Evolutionary conservation across 805 yeast genomes (phyloP), one percentile per base, ranked within the genome.

Genomic region (Starmerella geochares): DNA sequence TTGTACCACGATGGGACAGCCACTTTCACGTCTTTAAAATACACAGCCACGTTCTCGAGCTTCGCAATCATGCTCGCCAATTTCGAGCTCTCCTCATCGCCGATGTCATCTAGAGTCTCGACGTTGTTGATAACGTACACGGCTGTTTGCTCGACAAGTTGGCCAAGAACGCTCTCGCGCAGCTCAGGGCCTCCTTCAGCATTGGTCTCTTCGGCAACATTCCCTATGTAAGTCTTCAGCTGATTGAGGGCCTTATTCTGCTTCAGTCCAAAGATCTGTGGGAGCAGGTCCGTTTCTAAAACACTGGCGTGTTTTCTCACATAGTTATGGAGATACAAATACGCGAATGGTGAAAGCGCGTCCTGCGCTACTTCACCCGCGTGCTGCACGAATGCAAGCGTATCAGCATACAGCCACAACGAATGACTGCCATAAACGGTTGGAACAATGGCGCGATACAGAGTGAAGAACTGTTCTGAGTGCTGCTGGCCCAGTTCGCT

Each of bases 1-100:
- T 68, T 68, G 51, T 64, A 54, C 71, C 71, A 67, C 16, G 66
- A 60, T 5, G 67, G 67, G 10, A 65, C 62, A 4, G 50, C 23
- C 4, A 21, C 47, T 4, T 36, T 43, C 28, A 58, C 51, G 17
- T 58, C 53, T 8, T 21, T 45, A 23, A 60, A 54, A 33, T 46
- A 55, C 17, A 57, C 60, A 2, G 47, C 51, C 11, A 56, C 41
- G 3, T 54, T 44, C 16, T 45, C 44, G 14, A 59, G 45, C 14
- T 47, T 50, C 13, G 49, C 27, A 17, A 59, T 52, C 19, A 36
- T 20, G 13, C 40, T 33, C 2, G 58, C 50, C 16, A 53, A 47
- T 20, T 38, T 35, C 33, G 48, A 44, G 39, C 61, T 51, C 36
- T 66, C 67, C 13, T 46, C 54, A 28, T 57, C 67, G 2, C 67